Evolutionary conservation across 2,329 filamentous ascomycete genomes (phyloP), one percentile per base, ranked within the genome.

Genomic region (Ascocoryne sarcoides): DNA sequence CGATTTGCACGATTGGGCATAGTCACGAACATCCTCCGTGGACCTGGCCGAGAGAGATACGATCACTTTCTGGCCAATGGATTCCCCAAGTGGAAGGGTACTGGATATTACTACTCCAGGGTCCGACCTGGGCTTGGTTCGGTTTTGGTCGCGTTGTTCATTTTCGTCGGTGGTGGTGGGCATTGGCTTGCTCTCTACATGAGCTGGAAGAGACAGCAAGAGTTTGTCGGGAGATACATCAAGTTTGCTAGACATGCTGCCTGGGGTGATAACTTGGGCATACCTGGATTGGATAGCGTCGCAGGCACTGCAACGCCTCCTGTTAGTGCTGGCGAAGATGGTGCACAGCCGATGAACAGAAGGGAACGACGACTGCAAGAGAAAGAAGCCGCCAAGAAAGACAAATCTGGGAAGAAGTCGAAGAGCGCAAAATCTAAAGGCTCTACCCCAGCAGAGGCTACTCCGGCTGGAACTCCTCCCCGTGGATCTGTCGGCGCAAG

Each of bases 91-190:
- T 98, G 92, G 92, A 89, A 90, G 68, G 92, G 92, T 43, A 95
- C 90, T 32, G 90, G 92, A 47, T 98, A 98, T 74, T 98, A 96
- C 73, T 98, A 98, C 69, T 80, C 79, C 56, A 81, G 92, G 43
- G 95, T 90, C 73, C 78, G 92, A 15, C 92, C 92, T 2, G 92
- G 92, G 7, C 69, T 96, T 32, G 87, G 86, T 44, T 84, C 84
- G 10, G 92, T 95, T 33, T 64, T 96, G 37, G 46, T 82, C 18
- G 89, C 90, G 35, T 66, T 94, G 30, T 87, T 96, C 63, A 61
- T 95, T 47, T 76, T 86, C 38, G 76, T 84, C 37, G 90, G 89
- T 42, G 92, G 92, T 48, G 84, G 70, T 20, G 81, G 84, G 28
- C 92, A 98, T 67, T 98, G 95, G 65, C 68, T 85, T 36, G 82